Evolutionary conservation across 352 stramenopile species (phyloP).

Genomic region (Phytophthora tubulina): DNA sequence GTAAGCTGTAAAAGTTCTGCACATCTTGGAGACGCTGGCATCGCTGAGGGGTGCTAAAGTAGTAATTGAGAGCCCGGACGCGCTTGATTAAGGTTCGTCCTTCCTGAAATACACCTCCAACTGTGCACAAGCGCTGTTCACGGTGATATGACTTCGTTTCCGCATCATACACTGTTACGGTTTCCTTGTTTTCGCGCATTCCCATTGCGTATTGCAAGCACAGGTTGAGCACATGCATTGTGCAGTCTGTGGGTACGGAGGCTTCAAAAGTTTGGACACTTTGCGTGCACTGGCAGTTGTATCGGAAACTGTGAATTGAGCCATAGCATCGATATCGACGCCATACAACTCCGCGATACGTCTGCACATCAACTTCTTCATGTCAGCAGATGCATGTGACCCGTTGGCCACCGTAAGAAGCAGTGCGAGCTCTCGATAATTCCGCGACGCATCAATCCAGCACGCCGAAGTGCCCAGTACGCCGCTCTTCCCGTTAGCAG

Average conservation of each 20-base stretch:
- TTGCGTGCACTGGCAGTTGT: neutral
- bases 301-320: neutral
- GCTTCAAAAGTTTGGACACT: neutral
- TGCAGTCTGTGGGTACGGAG: neutral
- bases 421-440: neutral
- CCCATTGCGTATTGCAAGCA: neutral
- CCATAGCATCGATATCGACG: neutral
- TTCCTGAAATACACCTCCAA: too few relatives aligned
- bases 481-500: neutral
- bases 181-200: neutral
- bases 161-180: neutral
- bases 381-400: neutral
- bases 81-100: too few relatives aligned
- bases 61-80: conserved; percentile 13
- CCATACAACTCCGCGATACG: neutral
- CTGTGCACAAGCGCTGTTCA: too few relatives aligned
- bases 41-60: conserved; percentile 13
- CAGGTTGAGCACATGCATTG: too few relatives aligned
- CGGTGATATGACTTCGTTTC: too few relatives aligned
- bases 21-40: conserved; percentile 10
- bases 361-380: neutral
- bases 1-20: conserved; percentile 7
- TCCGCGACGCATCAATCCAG: neutral
- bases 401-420: neutral
- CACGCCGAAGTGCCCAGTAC: neutral